Evolutionary conservation across 148 eudicot species (phyloP), one percentile per base, ranked within the genome.

Genomic region (Persicaria maculosa): DNA sequence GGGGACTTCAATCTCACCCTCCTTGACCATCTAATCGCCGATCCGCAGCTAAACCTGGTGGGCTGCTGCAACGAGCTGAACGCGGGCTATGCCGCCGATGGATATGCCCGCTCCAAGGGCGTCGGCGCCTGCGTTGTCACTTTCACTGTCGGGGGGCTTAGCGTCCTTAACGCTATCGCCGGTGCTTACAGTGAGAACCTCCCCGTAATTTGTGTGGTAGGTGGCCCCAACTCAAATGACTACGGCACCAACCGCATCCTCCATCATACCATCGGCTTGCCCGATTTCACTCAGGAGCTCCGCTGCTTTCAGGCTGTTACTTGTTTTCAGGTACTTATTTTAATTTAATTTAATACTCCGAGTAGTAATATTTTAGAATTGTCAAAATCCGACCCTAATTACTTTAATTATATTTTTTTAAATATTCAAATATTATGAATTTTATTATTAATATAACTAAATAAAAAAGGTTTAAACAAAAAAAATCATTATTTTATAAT

Each of bases 41-140:
- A 89, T 72, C 93, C 93, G 19, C 86, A 47, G 36, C 84, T 91
- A 8, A 86, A 86, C 74, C 74, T 84, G 10, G 62, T 91, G n/a
- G 97, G 97, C 15, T 91, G 97, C 78, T 91, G 97, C 71, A 91
- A 91, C 70, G 97, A 91, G 87, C 86, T 91, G 47, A 91, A 91
- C 74, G 97, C 97, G 6, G 97, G 97, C 8, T 91, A 91, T 65
- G 97, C 97, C 3, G 97, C 97, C 8, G 97, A 91, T 58, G 97
- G 97, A 9, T 89, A 91, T 80, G 97, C 97, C 2, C 91, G 97
- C 0, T 83, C 93, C 6, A 84, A 78, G 57, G 93, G 97, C 1
- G 97, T 91, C 7, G 97, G 97, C 7, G 97, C 97, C 20, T 91
- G 93, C 36, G 90, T 82, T 8, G 97, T 91, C 9, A 91, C 97